Evolutionary conservation across 1,284 basidiomycete genomes (phyloP), one percentile per base, ranked within the genome.

Genomic region (Tilletia walkeri): DNA sequence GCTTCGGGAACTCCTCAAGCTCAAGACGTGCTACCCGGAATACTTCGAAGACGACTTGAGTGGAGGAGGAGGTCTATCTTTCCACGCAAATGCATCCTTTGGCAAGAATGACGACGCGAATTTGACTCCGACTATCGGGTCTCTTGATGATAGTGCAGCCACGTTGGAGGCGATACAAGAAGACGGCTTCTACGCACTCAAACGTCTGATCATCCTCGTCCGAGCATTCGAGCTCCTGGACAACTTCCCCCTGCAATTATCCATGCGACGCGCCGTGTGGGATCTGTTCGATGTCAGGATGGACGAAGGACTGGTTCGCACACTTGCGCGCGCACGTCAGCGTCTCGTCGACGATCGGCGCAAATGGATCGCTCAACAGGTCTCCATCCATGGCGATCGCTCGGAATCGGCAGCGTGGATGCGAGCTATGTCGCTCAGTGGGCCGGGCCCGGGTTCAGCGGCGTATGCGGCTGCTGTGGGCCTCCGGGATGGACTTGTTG

Each of bases 211-310:
- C 36, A 38, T 83, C 56, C 66, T 81, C 38, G 73, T 71, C 16
- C 71, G 80, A 18, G 78, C 79, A 12, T 39, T 83, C 48, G 75
- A 76, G 70, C 59, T 80, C 63, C 74, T 81, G 71, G 76, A 80
- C 54, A 72, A 73, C 63, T 92, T 93, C 74, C 89, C 92, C 75
- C 96, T 93, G 10, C 76, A 76, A n/a, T 72, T 80, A 20, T 92
- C 94, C 12, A 93, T 96, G 67, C 89, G 95, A 65, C 88, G 93
- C 69, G 96, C 94, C 82, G 90, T 99, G 75, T 86, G 97, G 75
- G 95, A 99, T 73, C 87, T 98, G 5, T 98, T 99, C 86, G 91
- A 91, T 77, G 85, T 80, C 4, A 69, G 67, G 10, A 69, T 81
- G 47, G 74, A 80, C 69, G 71, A 79, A 38, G 72, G 70, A 6